These are phyloP conservation scores for Lumnitzera racemosa DNA, from an alignment of 345 rosid species.

Conservation along the genomic window DNA sequence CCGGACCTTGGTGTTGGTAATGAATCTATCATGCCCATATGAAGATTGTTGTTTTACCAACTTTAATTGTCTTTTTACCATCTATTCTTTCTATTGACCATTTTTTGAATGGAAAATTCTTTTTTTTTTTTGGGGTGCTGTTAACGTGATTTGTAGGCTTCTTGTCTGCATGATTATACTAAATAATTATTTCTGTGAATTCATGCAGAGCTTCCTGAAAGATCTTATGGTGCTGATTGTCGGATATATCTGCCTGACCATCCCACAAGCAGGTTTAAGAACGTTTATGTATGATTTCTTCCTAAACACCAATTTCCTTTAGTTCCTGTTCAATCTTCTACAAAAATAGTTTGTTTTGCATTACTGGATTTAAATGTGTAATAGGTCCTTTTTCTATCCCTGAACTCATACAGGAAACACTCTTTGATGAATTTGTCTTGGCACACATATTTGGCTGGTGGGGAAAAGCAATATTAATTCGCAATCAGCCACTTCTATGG, in stretches of 20 bases:
- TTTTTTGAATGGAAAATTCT: background rate
- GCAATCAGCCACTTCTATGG: slow-evolving; percentile 97
- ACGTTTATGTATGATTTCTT: slow-evolving; percentile 96
- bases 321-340: slow-evolving; percentile 2
- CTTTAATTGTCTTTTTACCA: background rate
- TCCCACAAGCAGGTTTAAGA: slow-evolving; percentile 96
- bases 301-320: slow-evolving; percentile 25
- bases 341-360: background rate
- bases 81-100: background rate
- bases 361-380: too few relatives aligned
- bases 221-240: slow-evolving; percentile 96
- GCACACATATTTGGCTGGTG: slow-evolving; percentile 99
- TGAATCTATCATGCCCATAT: slow-evolving; percentile 4
- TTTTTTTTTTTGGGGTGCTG: background rate
- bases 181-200: background rate
- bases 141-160: background rate
- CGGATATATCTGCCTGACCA: slow-evolving; percentile 81
- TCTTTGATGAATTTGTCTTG: slow-evolving; percentile 90
- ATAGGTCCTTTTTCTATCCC: background rate
- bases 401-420: slow-evolving; percentile 49
- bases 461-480: slow-evolving; percentile 96
- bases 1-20: slow-evolving; percentile 96
- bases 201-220: slow-evolving; percentile 90
- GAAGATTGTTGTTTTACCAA: background rate
- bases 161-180: slow-evolving; percentile 3